Evolutionary conservation across 257 asterid species (phyloP).

Genomic region (Forsythia suspensa): DNA sequence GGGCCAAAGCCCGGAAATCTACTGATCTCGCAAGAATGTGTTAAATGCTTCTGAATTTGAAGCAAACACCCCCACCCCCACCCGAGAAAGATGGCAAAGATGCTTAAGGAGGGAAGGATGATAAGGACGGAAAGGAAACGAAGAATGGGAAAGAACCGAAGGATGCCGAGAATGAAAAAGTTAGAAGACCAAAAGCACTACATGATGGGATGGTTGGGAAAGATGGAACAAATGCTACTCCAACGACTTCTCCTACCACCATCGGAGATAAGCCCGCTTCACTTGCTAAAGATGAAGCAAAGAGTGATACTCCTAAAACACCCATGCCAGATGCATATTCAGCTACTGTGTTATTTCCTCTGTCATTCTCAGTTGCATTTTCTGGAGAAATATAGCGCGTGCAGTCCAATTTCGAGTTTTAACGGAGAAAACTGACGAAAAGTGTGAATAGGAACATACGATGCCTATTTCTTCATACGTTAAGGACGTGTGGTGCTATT

Average conservation of each 20-base stretch:
- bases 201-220: constrained; percentile 25
- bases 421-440: no score
- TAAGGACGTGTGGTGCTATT: no score
- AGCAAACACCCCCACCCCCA: constrained; percentile 59
- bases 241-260: constrained; percentile 20
- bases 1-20: constrained; percentile 98
- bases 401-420: no score
- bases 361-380: no score
- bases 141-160: constrained; percentile 38
- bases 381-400: no score
- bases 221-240: constrained; percentile 25
- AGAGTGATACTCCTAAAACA: constrained; percentile 28
- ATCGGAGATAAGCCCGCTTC: constrained; percentile 30
- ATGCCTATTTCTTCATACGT: no score
- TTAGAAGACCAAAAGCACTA: constrained; percentile 11
- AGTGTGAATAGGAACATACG: no score
- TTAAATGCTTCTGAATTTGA: constrained; percentile 71
- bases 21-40: constrained; percentile 91
- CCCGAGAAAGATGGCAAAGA: constrained; percentile 36
- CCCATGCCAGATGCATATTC: constrained; percentile 34
- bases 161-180: constrained; percentile 29
- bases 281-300: constrained; percentile 21
- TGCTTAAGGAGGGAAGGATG: constrained; percentile 23
- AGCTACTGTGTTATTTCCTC: not conserved
- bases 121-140: constrained; percentile 4